Evolutionary conservation across 495 filamentous ascomycete genomes (phyloP), one percentile per base, ranked within the genome.

Genomic region (Hypomontagnella submonticulosa): DNA sequence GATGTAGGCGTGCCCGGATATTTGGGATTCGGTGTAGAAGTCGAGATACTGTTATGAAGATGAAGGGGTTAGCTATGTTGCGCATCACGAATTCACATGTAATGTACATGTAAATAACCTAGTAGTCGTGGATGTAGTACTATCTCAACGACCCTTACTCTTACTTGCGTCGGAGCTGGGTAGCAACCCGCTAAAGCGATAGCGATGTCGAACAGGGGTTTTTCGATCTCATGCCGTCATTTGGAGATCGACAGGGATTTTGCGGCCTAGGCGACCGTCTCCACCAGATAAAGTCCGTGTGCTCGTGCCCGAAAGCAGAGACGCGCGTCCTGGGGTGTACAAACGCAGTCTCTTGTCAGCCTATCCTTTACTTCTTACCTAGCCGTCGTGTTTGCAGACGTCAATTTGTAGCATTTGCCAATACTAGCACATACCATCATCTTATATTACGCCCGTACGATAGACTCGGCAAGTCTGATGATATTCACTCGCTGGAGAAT

Each of bases 181-280:
- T 63, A n/a, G 65, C 49, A 63, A 58, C 37, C 49, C 58, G 52
- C 52, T 67, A 67, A 51, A 32, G 11, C 36, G 36, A 38, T 38
- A 27, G 40, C 56, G 56, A 52, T 50, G 50, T 56, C 43, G 63
- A 60, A 52, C 66, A 61, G 51, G 66, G 66, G 46, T 55, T 15
- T 36, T 37, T 46, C 57, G 57, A 70, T 70, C 67, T 44, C 23
- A 66, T 70, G 67, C 67, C 67, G 67, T 70, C 67, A 70, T 66
- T 66, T 55, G 49, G 50, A 62, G 61, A 70, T 66, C 18, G 52
- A 55, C 57, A 66, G 57, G 67, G 60, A 61, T 69, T 36, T 42
- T 36, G n/a, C 42, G 61, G 55, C 27, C 51, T 50, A 49, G 57
- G 57, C 23, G 12, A 52, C 18, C 19, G 44, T 48, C 43, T 64